Percentiles rank a stretch among this genome's conserved stretches.
Evolutionary conservation across 2,329 filamentous ascomycete species (phyloP).

Genomic region (Hymenoscyphus infarciens): DNA sequence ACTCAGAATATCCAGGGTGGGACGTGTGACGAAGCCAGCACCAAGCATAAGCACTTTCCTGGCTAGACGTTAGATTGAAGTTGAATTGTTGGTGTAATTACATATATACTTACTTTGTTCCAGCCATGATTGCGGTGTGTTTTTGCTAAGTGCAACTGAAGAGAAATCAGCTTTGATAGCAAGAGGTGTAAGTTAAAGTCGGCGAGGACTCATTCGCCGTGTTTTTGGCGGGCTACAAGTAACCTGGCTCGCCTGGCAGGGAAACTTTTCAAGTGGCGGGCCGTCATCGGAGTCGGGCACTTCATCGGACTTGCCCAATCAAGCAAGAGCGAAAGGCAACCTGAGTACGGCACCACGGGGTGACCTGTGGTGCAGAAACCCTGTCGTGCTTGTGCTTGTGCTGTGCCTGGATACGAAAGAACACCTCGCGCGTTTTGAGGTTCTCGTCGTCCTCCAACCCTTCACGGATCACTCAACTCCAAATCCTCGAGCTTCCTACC

Average conservation of each 20-base stretch:
- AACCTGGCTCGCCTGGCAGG: slow-evolving; percentile 25
- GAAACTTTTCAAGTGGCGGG: slow-evolving; percentile 16
- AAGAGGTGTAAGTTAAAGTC: background rate
- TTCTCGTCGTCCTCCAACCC: slow-evolving; percentile 8
- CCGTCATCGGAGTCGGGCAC: slow-evolving; percentile 20
- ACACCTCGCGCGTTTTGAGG: slow-evolving; percentile 16
- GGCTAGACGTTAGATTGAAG: slow-evolving; percentile 7
- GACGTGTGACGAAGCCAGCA: slow-evolving; percentile 51
- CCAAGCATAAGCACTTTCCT: slow-evolving; percentile 47
- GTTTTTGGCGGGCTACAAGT: slow-evolving; percentile 28
- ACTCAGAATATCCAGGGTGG: slow-evolving; percentile 56
- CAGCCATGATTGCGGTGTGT: slow-evolving; percentile 25
- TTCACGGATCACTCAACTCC: background rate
- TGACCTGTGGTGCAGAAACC: too few species aligned
- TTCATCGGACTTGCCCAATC: too few species aligned
- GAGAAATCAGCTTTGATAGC: background rate
- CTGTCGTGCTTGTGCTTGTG: background rate
- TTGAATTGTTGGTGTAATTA: background rate
- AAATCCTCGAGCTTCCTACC: slow-evolving; percentile 16
- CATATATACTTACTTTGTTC: slow-evolving; percentile 22
- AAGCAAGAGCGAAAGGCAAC: background rate
- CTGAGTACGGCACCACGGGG: background rate
- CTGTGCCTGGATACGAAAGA: slow-evolving; percentile 13
- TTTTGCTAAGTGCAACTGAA: background rate
- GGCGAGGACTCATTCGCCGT: slow-evolving; percentile 19